Percentiles rank a stretch among this genome's conserved stretches.
Conservation (phyloP, 1,284 basidiomycete genomes). For the Fomitopsis schrenkii region DNA sequence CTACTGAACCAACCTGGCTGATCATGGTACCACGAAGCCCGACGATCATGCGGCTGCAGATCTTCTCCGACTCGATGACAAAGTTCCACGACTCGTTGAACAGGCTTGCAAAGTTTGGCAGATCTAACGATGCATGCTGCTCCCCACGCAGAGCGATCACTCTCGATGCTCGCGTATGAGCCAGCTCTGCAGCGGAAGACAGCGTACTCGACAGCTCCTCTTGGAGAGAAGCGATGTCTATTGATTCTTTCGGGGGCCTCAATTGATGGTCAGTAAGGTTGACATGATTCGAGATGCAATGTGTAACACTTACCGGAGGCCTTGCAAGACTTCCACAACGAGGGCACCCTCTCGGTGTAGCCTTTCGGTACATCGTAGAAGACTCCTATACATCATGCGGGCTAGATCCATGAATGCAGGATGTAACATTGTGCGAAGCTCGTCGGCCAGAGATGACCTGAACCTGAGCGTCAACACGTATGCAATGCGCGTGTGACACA, state of each 20-base stretch:
- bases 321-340: slow-evolving; percentile 58
- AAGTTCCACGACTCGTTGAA: slow-evolving; percentile 90
- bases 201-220: slow-evolving; percentile 72
- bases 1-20: slow-evolving; percentile 53
- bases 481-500: slow-evolving; percentile 16
- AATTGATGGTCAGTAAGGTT: slow-evolving; percentile 4
- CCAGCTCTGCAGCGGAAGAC: slow-evolving; percentile 77
- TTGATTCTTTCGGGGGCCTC: slow-evolving; percentile 33
- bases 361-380: slow-evolving; percentile 71
- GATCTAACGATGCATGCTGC: slow-evolving; percentile 69
- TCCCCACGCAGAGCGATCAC: slow-evolving; percentile 76
- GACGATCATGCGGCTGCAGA: slow-evolving; percentile 89
- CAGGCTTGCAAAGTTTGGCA: slow-evolving; percentile 75
- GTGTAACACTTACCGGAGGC: slow-evolving; percentile 35
- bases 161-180: slow-evolving; percentile 79
- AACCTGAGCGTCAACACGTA: not conserved
- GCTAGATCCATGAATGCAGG: slow-evolving; percentile 64
- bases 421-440: slow-evolving; percentile 68
- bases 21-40: slow-evolving; percentile 82
- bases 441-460: slow-evolving; percentile 39
- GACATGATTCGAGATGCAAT: not conserved
- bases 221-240: slow-evolving; percentile 43
- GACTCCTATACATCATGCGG: slow-evolving; percentile 57
- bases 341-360: slow-evolving; percentile 64
- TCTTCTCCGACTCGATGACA: slow-evolving; percentile 80